These are phyloP conservation scores for Blastobotrys malaysiensis DNA, from an alignment of 1,139 yeast species.

Conservation along the genomic window DNA sequence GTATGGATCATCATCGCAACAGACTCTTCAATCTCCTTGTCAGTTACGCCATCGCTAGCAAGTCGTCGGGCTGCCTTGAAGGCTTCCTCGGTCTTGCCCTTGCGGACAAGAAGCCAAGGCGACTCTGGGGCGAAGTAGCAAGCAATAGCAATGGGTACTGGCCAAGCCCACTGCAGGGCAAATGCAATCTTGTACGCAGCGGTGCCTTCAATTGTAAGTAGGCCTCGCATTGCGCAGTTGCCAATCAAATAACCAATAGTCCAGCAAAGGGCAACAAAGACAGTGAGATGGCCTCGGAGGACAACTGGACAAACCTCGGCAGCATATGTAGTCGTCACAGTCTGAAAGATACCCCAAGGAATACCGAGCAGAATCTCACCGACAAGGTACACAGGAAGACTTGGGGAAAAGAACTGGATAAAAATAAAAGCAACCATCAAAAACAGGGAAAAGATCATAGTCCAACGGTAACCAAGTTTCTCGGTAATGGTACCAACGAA, in stretches of 20 bases:
- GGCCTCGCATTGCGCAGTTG: constrained; percentile 6
- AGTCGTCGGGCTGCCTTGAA: constrained; percentile 9
- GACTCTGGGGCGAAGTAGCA: constrained; percentile 52
- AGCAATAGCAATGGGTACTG: constrained; percentile 46
- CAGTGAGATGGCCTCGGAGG: constrained; percentile 40
- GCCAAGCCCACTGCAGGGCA: constrained; percentile 60
- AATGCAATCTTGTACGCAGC: constrained; percentile 43
- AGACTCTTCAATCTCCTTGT: constrained; percentile 30
- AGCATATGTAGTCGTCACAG: constrained; percentile 42
- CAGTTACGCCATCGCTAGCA: constrained; percentile 27
- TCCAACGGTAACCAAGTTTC: constrained; percentile 43
- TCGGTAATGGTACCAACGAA: constrained; percentile 31
- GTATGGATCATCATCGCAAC: constrained; percentile 42
- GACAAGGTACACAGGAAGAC: constrained; percentile 34
- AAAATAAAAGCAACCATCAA: constrained; percentile 34
- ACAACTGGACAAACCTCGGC: constrained; percentile 45
- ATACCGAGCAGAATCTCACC: constrained; percentile 42
- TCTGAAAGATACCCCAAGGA: constrained; percentile 44
- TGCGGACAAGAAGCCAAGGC: constrained; percentile 49
- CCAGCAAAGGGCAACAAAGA: constrained; percentile 40
- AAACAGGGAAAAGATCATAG: constrained; percentile 33
- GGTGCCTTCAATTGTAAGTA: not conserved
- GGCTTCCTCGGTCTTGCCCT: constrained; percentile 32
- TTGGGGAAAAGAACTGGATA: constrained; percentile 41
- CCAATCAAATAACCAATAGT: constrained; percentile 39